Evolutionary conservation across 495 filamentous ascomycete genomes (phyloP).

Genomic region (Penicillium riverlandense): DNA sequence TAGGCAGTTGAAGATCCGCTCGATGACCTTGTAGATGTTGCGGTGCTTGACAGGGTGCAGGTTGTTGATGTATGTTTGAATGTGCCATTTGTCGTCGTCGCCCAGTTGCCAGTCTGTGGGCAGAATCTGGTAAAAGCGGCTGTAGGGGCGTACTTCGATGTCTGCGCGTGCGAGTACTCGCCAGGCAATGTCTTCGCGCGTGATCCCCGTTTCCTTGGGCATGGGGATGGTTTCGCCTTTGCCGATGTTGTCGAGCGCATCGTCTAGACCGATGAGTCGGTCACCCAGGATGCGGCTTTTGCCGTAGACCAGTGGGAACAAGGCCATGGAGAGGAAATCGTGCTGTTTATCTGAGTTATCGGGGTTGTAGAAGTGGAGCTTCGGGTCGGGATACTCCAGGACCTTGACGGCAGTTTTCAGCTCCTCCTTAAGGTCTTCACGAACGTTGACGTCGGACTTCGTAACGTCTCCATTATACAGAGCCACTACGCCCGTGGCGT

Average conservation of each 20-base stretch:
- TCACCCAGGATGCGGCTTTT: slow-evolving; percentile 23
- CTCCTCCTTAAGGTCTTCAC: slow-evolving; percentile 21
- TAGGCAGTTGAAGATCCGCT: slow-evolving; percentile 32
- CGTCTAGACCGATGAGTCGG: slow-evolving; percentile 15
- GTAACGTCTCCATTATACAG: slow-evolving; percentile 30
- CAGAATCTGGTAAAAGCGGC: slow-evolving; percentile 29
- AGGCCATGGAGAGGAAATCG: slow-evolving; percentile 34
- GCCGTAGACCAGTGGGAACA: slow-evolving; percentile 40
- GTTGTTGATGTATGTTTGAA: slow-evolving; percentile 41
- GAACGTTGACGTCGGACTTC: slow-evolving; percentile 32
- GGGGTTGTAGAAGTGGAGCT: slow-evolving; percentile 15
- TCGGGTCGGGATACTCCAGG: slow-evolving; percentile 10
- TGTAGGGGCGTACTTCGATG: slow-evolving; percentile 21
- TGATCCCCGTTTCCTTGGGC: slow-evolving; percentile 22
- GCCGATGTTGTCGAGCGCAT: slow-evolving; percentile 16
- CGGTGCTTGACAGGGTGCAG: slow-evolving; percentile 33
- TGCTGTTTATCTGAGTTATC: slow-evolving; percentile 12
- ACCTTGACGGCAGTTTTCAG: slow-evolving; percentile 15
- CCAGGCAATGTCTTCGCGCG: slow-evolving; percentile 34
- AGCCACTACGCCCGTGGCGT: slow-evolving; percentile 22
- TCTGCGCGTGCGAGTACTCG: slow-evolving; percentile 27
- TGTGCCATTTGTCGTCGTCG: slow-evolving; percentile 19
- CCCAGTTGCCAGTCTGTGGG: slow-evolving; percentile 29
- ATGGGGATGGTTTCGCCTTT: slow-evolving; percentile 21
- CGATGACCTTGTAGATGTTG: slow-evolving; percentile 31